Percentiles rank a stretch among this genome's conserved stretches.
phyloP scores from a whole-genome alignment of 2,329 filamentous ascomycete species.

The Trichoderma asperellum region DNA sequence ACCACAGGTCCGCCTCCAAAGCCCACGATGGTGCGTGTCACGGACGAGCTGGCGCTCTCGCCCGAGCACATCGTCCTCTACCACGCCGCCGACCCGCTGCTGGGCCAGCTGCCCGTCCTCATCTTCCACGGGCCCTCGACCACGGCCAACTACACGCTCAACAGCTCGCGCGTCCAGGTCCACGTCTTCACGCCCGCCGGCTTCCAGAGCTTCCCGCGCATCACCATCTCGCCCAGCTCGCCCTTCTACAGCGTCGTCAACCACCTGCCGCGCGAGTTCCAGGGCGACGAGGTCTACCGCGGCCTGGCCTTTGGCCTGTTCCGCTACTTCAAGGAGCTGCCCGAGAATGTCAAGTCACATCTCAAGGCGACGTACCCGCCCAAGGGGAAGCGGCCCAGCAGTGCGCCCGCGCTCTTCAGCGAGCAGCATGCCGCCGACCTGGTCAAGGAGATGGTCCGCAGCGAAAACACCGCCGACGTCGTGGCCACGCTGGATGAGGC shows the following conservation, averaged over 20 bases:
- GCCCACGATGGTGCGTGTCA: constrained; percentile 81
- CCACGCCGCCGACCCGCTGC: constrained; percentile 82
- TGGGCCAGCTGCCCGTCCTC: constrained; percentile 79
- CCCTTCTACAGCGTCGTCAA: constrained; percentile 89
- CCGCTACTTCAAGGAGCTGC: constrained; percentile 92
- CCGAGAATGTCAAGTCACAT: constrained; percentile 72
- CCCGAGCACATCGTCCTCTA: constrained; percentile 84
- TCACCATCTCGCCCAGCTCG: constrained; percentile 92
- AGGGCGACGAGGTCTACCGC: constrained; percentile 91
- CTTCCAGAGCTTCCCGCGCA: constrained; percentile 84
- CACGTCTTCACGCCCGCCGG: constrained; percentile 91
- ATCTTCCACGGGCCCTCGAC: constrained; percentile 93
- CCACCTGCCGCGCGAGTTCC: constrained; percentile 87
- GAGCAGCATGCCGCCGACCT: constrained; percentile 93
- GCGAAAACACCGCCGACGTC: constrained; percentile 75
- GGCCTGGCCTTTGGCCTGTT: constrained; percentile 89
- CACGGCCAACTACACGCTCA: constrained; percentile 82
- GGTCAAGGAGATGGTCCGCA: constrained; percentile 79
- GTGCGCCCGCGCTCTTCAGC: constrained; percentile 73
- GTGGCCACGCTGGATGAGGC: constrained; percentile 74
- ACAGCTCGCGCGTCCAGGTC: constrained; percentile 91
- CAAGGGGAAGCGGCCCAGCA: constrained; percentile 61
- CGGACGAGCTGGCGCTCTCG: constrained; percentile 76
- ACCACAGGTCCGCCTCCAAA: constrained; percentile 39
- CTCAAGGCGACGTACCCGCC: constrained; percentile 64